Percentiles rank a stretch among this genome's conserved stretches.
Evolutionary conservation across 2,329 filamentous ascomycete genomes (phyloP).

Genomic region (Cercospora berteroae): DNA sequence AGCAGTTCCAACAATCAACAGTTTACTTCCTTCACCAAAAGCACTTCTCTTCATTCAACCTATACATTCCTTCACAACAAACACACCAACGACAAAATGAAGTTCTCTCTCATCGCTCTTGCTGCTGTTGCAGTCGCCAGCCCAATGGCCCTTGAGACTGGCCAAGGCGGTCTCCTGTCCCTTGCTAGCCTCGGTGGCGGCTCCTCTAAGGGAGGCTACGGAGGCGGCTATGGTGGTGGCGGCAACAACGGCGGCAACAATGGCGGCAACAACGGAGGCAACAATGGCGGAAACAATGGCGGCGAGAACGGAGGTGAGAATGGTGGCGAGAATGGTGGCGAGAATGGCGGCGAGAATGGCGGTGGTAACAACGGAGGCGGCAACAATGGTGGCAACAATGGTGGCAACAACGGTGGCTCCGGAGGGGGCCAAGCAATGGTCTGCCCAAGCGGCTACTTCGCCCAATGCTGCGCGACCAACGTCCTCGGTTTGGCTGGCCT

Average conservation of each 20-base stretch:
- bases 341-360: neutral
- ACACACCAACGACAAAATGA: neutral
- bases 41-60: neutral
- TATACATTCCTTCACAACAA: neutral
- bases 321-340: neutral
- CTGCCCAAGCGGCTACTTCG: slow-evolving; percentile 3
- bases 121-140: neutral
- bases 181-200: neutral
- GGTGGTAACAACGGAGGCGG: neutral
- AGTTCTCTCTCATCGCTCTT: neutral
- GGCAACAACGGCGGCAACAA: neutral
- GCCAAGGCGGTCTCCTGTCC: neutral
- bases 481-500: slow-evolving; percentile 3
- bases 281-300: neutral
- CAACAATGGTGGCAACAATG: neutral
- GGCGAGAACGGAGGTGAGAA: neutral
- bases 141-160: neutral
- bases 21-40: neutral
- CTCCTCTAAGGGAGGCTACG: neutral
- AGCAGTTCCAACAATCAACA: neutral
- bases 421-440: neutral
- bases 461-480: slow-evolving; percentile 10
- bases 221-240: slow-evolving; percentile 1
- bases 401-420: neutral
- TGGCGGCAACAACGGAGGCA: neutral